Evolutionary conservation across 495 filamentous ascomycete species (phyloP).

Genomic region (Penicillium psychrofluorescens): DNA sequence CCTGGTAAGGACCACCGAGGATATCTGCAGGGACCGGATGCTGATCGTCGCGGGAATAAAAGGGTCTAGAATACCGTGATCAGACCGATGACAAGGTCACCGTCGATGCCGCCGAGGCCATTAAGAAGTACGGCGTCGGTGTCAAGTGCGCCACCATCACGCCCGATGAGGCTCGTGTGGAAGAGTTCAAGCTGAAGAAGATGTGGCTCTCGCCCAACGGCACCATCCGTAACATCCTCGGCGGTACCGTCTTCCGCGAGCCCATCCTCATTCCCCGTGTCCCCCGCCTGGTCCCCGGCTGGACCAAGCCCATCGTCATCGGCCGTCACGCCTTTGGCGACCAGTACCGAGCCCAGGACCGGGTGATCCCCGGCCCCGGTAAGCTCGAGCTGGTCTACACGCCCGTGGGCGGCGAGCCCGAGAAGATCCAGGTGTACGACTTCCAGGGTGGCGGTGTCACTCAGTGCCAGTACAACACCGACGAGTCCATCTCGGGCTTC

Average conservation of each 20-base stretch:
- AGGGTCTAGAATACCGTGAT: conserved; percentile 89
- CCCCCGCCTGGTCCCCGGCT: conserved; percentile 87
- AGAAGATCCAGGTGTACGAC: conserved; percentile 83
- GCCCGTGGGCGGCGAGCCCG: conserved; percentile 70
- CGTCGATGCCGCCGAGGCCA: conserved; percentile 87
- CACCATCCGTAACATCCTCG: conserved; percentile 91
- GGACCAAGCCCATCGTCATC: conserved; percentile 98
- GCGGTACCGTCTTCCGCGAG: conserved; percentile 96
- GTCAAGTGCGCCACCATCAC: conserved; percentile 99
- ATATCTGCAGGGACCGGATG: neutral
- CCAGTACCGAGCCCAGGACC: conserved; percentile 94
- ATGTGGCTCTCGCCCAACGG: conserved; percentile 99
- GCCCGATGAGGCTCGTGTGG: conserved; percentile 88
- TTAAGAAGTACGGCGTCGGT: conserved; percentile 96
- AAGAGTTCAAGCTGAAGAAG: conserved; percentile 98
- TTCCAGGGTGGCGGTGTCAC: conserved; percentile 85
- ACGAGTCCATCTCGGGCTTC: conserved; percentile 89
- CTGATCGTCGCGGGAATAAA: neutral
- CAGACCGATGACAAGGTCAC: conserved; percentile 95
- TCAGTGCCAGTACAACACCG: conserved; percentile 95
- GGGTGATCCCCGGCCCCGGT: conserved; percentile 70
- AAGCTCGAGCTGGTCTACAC: conserved; percentile 93
- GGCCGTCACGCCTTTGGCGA: conserved; percentile 98
- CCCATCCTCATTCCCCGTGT: conserved; percentile 92
- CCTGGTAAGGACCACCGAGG: conserved; percentile 42